These are phyloP conservation scores for Aegilops tauschii DNA, from an alignment of 176 grass and related monocot genomes.

Conservation along the genomic window DNA sequence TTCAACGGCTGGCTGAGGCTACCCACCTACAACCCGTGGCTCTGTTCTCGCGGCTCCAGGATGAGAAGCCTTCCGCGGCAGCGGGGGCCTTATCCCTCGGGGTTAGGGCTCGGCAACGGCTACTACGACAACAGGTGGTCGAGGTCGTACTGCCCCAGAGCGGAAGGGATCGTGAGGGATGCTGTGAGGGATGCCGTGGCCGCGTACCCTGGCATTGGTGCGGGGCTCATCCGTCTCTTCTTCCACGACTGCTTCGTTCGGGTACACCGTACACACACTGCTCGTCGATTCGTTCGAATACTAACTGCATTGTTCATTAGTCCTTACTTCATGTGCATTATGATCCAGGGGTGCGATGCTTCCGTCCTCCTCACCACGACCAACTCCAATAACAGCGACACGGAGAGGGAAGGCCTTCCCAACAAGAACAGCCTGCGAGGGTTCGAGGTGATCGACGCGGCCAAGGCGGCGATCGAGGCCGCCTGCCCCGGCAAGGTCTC, in stretches of 20 bases:
- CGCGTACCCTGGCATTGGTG: background rate
- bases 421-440: constrained; percentile 17
- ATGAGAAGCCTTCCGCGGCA: background rate
- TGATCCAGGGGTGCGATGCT: background rate
- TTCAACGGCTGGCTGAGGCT: background rate
- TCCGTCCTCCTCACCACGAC: background rate
- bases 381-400: background rate
- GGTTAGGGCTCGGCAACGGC: background rate
- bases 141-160: background rate
- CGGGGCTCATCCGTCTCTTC: background rate
- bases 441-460: constrained; percentile 50
- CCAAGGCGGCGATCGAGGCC: constrained; percentile 12
- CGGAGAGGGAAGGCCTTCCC: background rate
- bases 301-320: background rate
- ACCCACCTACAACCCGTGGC: background rate
- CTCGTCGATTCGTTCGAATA: background rate
- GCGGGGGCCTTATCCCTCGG: background rate
- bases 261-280: background rate
- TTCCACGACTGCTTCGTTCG: background rate
- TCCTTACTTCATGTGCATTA: too few relatives aligned
- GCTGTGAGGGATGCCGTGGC: background rate
- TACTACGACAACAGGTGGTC: background rate
- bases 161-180: background rate
- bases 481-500: background rate
- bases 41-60: background rate